These are phyloP conservation scores for Acanthamoeba pearcei DNA, from an alignment of 208 protist genomes.

Conservation along the genomic window DNA sequence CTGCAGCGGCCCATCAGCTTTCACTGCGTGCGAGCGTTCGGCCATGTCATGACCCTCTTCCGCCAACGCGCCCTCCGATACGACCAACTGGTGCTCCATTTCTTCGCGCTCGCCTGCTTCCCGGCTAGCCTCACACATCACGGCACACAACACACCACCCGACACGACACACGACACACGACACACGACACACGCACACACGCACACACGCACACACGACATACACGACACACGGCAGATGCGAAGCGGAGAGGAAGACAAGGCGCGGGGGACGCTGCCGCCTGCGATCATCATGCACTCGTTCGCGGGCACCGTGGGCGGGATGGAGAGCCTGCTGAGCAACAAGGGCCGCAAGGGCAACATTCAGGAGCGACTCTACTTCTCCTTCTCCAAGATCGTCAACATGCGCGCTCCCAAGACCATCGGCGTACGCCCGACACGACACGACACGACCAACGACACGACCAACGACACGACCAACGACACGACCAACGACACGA, in stretches of 20 bases:
- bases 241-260: neutral
- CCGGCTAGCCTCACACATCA: neutral
- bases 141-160: too few species aligned
- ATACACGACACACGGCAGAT: neutral
- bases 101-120: neutral
- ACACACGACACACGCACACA: too few species aligned
- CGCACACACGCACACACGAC: too few species aligned
- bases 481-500: neutral
- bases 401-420: constrained; percentile 74
- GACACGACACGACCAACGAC: neutral
- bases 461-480: neutral
- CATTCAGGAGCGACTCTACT: constrained; percentile 51
- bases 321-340: neutral
- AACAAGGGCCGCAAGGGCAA: constrained; percentile 2
- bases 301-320: constrained; percentile 49
- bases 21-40: constrained; percentile 73
- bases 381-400: constrained; percentile 69
- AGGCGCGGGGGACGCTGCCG: neutral
- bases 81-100: neutral
- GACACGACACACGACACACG: too few species aligned
- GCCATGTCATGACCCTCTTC: constrained; percentile 43
- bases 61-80: neutral
- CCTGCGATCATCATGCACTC: constrained; percentile 70
- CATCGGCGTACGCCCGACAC: neutral
- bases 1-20: constrained; percentile 56